Evolutionary conservation across 352 stramenopile genomes (phyloP), one percentile per base, ranked within the genome.

Genomic region (Phytophthora fragariae): DNA sequence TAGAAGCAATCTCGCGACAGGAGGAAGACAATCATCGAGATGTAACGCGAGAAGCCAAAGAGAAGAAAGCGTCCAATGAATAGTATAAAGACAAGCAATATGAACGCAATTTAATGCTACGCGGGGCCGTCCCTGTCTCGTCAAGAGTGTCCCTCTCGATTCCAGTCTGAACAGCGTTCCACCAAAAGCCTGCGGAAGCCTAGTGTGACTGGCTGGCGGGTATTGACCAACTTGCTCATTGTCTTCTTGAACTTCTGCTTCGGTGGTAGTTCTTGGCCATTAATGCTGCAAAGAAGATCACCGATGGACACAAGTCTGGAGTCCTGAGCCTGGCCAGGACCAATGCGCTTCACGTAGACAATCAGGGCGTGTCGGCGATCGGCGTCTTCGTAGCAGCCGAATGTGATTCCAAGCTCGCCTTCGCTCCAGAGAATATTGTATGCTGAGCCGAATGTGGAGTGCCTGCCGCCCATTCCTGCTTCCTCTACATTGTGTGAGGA

Each of bases 361-460:
- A 82, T 65, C n/a, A 84, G 50, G 33, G 69, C 61, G 35, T 81
- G 71, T 46, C 35, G 62, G 31, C 50, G 46, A 66, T 83, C 59
- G n/a, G 70, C 69, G 58, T 85, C 77, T 53, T 78, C 57, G 19
- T 84, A 85, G 59, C 65, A 80, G 11, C 72, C 75, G 41, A 90
- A 90, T 8, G 77, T 73, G 55, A 90, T 69, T 1, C 82, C 82
- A 5, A 90, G 70, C 17, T 76, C 60, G 1, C 77, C 73, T 33
- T 76, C 47, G 14, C 52, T 75, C 82, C 82, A 90, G 14, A 84
- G 46, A 50, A 90, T 70, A 19, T 50, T 85, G 77, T 85, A 90
- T n/a, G 56, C 49, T 37, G 70, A 67, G 33, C 49, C 56, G 29
- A 61, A 46, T 27, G 60, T 41, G 21, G 62, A 33, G 10, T 57